Base-by-base conservation (phyloP, 768 basidiomycete species). In the Psilocybe tampanensis region DNA sequence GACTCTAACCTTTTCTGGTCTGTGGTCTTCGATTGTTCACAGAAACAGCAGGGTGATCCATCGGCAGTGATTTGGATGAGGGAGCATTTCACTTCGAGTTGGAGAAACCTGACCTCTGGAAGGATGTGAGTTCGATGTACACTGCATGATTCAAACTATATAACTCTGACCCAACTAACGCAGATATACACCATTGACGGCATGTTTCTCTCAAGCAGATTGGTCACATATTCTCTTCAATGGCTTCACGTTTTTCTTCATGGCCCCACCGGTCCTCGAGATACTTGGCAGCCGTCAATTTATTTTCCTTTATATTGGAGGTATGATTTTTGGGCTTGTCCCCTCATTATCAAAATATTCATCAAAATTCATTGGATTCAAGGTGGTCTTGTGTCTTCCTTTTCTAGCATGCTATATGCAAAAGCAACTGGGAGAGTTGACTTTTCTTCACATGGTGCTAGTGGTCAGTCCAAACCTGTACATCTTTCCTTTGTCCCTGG, bases 141-240 rank as follows among this genome's bases (percentile, higher is more conserved):
- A n/a, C 47, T 15, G 23, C 51, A 34, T 15, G 48, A 52, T 24
- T 39, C n/a, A 2, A 29, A 11, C n/a, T 56, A 12, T 11, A 17
- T 5, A n/a, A 39, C 4, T 39, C 12, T 39, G 12, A 39, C 7
- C 15, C 36, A n/a, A 26, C 29, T 43, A 8, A 26, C 49, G n/a
- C 52, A 94, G 92, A 66, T 93, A 90, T 89, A 91, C 89, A 0
- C 73, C 86, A 22, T 60, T 92, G 9, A 89, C 91, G 0, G 75
- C 82, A 17, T 79, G 77, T 57, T 94, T 94, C 75, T 90, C 90
- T 3, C 90, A 93, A 64, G 69, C 78, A 61, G 76, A 80, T 24
- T 36, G 77, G n/a, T 60, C 67, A 0, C 91, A 93, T 65, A 80
- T 89, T 3, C 60, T 90, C n/a, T 78, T 91, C 68, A 93, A 93